Conservation (phyloP, 1,284 basidiomycete species). For the Athelia psychrophila region DNA sequence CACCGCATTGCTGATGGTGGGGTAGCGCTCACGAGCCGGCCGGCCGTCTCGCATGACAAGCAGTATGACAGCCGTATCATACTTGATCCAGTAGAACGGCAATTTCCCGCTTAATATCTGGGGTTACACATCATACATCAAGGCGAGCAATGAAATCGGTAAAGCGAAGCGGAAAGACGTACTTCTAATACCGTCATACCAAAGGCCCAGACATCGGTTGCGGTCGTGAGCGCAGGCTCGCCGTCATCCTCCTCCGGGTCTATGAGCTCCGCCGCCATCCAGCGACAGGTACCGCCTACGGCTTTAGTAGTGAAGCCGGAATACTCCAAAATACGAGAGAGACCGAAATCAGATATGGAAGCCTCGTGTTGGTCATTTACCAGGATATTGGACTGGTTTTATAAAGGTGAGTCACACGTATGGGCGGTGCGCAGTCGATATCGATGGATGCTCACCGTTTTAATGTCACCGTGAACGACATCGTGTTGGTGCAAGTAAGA, state of each 20-base stretch:
- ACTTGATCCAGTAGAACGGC: not conserved
- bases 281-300: slow-evolving; percentile 3
- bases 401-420: not conserved
- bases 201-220: slow-evolving; percentile 3
- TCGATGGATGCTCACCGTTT: slow-evolving; percentile 12
- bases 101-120: not conserved
- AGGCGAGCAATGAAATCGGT: not conserved
- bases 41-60: not conserved
- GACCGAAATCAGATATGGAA: slow-evolving; percentile 5
- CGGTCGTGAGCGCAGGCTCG: not conserved
- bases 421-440: not conserved
- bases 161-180: not conserved
- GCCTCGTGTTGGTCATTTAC: slow-evolving; percentile 4
- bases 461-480: slow-evolving; percentile 21
- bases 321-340: slow-evolving; percentile 3
- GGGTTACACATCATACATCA: not conserved
- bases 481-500: slow-evolving; percentile 15
- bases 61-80: not conserved
- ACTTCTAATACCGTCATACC: slow-evolving; percentile 5
- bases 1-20: not conserved
- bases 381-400: slow-evolving; percentile 5
- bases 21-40: not conserved
- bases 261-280: slow-evolving; percentile 7
- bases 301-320: slow-evolving; percentile 6
- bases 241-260: not conserved